Evolutionary conservation across 495 filamentous ascomycete genomes (phyloP).

Genomic region (Jackrogersella multiformis): DNA sequence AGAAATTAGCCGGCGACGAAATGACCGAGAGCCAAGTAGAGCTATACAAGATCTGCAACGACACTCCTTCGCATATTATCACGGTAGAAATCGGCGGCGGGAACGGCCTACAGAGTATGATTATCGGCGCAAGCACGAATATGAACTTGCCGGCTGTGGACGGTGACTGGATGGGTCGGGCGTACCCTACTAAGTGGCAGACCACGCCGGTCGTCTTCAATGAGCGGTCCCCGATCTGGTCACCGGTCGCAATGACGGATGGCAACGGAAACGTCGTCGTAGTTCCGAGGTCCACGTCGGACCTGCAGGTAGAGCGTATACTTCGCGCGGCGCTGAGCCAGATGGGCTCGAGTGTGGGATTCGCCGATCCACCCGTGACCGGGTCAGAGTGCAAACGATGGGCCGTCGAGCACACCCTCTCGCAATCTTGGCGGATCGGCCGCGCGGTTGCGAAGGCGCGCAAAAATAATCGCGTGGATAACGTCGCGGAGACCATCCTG

Average conservation of each 20-base stretch:
- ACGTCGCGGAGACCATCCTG: slow-evolving; percentile 64
- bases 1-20: slow-evolving; percentile 62
- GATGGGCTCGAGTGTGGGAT: slow-evolving; percentile 59
- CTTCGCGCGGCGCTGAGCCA: slow-evolving; percentile 55
- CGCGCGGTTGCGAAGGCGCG: slow-evolving; percentile 62
- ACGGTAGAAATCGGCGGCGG: slow-evolving; percentile 64
- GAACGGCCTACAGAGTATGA: slow-evolving; percentile 64
- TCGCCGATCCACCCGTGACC: slow-evolving; percentile 55
- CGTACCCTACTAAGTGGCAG: slow-evolving; percentile 66
- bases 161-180: slow-evolving; percentile 66
- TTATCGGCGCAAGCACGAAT: slow-evolving; percentile 58
- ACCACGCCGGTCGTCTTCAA: slow-evolving; percentile 64
- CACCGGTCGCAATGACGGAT: slow-evolving; percentile 58
- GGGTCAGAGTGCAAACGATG: slow-evolving; percentile 58
- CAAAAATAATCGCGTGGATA: slow-evolving; percentile 56
- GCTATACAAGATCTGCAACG: slow-evolving; percentile 51
- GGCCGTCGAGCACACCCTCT: slow-evolving; percentile 62
- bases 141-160: slow-evolving; percentile 63
- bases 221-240: slow-evolving; percentile 56
- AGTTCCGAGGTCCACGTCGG: slow-evolving; percentile 52
- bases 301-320: slow-evolving; percentile 52
- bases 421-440: slow-evolving; percentile 63
- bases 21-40: slow-evolving; percentile 60
- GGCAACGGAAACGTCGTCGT: slow-evolving; percentile 60
- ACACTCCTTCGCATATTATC: slow-evolving; percentile 52